Evolutionary conservation across 169 alveolate species (phyloP).

Genomic region (Plasmodium falciparum): DNA sequence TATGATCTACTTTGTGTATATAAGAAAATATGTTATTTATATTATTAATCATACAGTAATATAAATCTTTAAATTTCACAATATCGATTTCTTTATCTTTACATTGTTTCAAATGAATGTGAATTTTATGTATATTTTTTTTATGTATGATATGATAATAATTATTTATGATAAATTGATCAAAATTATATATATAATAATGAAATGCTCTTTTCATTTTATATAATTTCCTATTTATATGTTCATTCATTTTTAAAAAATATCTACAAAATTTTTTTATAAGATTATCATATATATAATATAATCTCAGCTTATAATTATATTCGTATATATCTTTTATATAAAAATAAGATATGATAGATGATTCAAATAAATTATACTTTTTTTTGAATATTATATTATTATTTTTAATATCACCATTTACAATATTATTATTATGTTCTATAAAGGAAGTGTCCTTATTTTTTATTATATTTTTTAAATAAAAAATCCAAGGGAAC

Average conservation of each 20-base stretch:
- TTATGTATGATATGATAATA: conserved; percentile 25
- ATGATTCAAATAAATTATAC: background rate
- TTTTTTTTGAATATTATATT: no score
- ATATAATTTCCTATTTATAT: conserved; percentile 7
- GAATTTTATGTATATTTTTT: conserved; percentile 33
- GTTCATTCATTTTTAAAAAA: background rate
- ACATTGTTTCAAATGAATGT: conserved; percentile 12
- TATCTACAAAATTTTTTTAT: background rate
- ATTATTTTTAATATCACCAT: no score
- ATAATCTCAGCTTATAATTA: background rate
- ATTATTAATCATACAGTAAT: conserved; percentile 31
- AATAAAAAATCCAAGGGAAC: no score
- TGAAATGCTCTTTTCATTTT: conserved; percentile 27
- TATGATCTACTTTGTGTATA: conserved; percentile 8
- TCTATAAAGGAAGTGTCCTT: no score
- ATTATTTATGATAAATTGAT: conserved; percentile 27
- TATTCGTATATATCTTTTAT: no score
- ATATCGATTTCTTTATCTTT: conserved; percentile 26
- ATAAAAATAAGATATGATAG: background rate
- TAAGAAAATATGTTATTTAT: conserved; percentile 41
- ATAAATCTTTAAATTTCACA: conserved; percentile 24
- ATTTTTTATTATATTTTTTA: no score
- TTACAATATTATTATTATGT: no score
- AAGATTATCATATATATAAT: background rate
- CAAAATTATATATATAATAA: conserved; percentile 38